Evolutionary conservation across 768 basidiomycete genomes (phyloP), one percentile per base, ranked within the genome.

Genomic region (Podaxis rugospora): DNA sequence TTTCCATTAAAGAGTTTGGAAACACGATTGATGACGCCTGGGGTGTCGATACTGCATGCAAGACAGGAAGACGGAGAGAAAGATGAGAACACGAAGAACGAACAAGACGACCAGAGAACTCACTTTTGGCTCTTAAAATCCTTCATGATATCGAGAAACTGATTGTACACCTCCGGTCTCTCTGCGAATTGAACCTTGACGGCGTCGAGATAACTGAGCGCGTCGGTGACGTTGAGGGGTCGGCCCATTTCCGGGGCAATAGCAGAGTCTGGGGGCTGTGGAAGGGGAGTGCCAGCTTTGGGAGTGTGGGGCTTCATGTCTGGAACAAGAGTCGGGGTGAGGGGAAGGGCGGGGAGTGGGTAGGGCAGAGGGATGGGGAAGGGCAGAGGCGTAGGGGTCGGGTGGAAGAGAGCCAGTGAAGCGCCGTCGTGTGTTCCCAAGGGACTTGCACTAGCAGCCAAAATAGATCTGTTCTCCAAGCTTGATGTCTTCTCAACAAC

Each of bases 111-210:
- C 50, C 46, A 64, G 40, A 40, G 62, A 27, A 67, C 92, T 77
- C 73, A 94, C 92, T 77, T 79, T 76, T 96, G 93, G 68, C 93
- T 93, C 78, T 99, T 99, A 75, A 99, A 99, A 72, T 98, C 95
- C 79, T 98, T 98, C 97, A 97, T 97, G 70, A 97, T 95, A 72
- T 96, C 93, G 74, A 95, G 74, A 70, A 95, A 94, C 65, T 89
- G 83, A 72, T 97, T 96, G 80, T 97, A 97, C 27, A 96, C 93
- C 68, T 95, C 92, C 18, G 94, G 94, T 72, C 88, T 87, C 71
- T 92, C 89, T 50, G 85, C 81, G 72, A 96, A 97, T 76, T 94
- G 91, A 46, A 85, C 80, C 79, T 96, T 97, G 77, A 97, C 94
- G 27, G 92, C 92, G 72, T 97, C 94, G 66, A 97, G 85, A 69